These are phyloP conservation scores for Tetrapyrgos nigripes DNA, from an alignment of 1,284 basidiomycete genomes.

Conservation along the genomic window DNA sequence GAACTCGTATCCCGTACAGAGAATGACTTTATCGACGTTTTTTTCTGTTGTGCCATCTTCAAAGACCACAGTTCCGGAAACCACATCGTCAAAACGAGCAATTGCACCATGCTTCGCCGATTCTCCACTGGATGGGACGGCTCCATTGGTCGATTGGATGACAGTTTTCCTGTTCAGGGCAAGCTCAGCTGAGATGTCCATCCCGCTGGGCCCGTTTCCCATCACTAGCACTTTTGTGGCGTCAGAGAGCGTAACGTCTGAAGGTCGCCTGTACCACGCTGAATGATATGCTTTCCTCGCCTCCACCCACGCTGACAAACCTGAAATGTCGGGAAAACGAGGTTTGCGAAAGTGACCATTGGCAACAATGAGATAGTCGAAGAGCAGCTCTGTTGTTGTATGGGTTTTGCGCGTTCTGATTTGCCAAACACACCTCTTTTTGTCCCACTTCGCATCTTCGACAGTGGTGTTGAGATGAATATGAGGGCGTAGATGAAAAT, in stretches of 20 bases:
- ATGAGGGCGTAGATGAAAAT: conserved; percentile 59
- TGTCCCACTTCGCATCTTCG: conserved; percentile 46
- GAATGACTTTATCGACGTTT: conserved; percentile 63
- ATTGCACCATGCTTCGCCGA: conserved; percentile 49
- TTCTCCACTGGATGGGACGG: conserved; percentile 30
- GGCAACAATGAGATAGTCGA: conserved; percentile 70
- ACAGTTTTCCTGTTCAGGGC: conserved; percentile 47
- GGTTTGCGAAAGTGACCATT: conserved; percentile 77
- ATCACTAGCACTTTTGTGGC: conserved; percentile 68
- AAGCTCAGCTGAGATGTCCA: conserved; percentile 70
- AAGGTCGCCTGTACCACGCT: conserved; percentile 63
- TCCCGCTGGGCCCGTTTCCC: conserved; percentile 73
- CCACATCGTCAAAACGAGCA: conserved; percentile 46
- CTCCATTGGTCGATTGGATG: conserved; percentile 58
- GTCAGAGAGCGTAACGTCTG: conserved; percentile 41
- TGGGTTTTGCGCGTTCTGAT: conserved; percentile 40
- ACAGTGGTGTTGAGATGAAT: conserved; percentile 63
- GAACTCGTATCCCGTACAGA: conserved; percentile 77
- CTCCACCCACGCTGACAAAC: conserved; percentile 63
- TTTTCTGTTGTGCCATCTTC: conserved; percentile 61
- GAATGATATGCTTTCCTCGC: conserved; percentile 61
- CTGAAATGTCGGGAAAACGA: conserved; percentile 62
- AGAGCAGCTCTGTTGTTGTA: conserved; percentile 37
- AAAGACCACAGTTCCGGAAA: conserved; percentile 52
- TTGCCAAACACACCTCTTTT: conserved; percentile 46